Evolutionary conservation across 495 filamentous ascomycete species (phyloP), one percentile per base, ranked within the genome.

Genomic region (Aspergillus sparsus): DNA sequence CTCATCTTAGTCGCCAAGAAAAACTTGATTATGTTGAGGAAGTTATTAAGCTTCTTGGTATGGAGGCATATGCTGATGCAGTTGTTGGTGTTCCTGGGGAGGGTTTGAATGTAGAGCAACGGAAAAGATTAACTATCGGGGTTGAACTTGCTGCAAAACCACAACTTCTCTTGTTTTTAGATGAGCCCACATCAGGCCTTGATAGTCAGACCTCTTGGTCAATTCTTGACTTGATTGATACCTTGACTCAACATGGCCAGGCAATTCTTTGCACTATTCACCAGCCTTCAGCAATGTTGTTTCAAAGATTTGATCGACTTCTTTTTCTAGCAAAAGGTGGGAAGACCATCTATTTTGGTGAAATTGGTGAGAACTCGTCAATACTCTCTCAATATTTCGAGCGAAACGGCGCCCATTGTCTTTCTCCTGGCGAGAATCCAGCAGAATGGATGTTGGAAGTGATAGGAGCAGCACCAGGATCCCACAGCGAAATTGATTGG

Each of bases 181-280:
- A 96, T 67, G 92, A 96, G 65, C 91, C 92, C 27, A 92, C 90
- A 16, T 12, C 55, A 90, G 91, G 91, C 71, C 80, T 95, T 15
- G 91, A 95, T 71, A 85, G 83, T 63, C 90, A 96, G 64, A 92
- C 87, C 2, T 88, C 91, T 9, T 97, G 88, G 89, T 84, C 89
- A 31, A 95, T 96, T 63, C 79, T 89, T 50, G 77, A 84, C 55
- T 82, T 96, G 49, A 80, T 97, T 16, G 83, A 89, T 64, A 92
- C 91, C 68, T 80, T 97, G 37, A 89, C 92, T 44, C 86, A 90
- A 72, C 87, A 83, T 61, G 92, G 92, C 13, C 91, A 95, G 71
- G 91, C 92, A n/a, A 87, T 97, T 66, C 85, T 97, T 7, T 94
- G 90, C 71, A 97, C 92, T 7, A 97, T 98, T 61, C 94, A 98